A percentile compares a stretch with the other conserved stretches of the same genome.
These are phyloP conservation scores for Fusarium cicatricum DNA, from an alignment of 2,329 filamentous ascomycete genomes.

Conservation along the genomic window DNA sequence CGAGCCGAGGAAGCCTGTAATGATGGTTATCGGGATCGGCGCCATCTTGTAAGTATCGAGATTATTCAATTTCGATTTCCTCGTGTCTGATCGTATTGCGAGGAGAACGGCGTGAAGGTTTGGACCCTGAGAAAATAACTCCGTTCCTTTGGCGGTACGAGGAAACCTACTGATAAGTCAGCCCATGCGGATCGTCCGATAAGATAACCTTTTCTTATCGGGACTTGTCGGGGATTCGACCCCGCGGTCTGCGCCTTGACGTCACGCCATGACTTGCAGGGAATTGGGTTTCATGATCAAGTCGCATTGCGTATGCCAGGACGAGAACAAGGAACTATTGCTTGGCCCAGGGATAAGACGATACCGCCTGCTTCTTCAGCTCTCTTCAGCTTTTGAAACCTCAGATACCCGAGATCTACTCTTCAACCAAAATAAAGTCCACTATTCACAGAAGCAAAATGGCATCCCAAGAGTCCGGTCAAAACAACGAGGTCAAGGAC, in stretches of 20 bases:
- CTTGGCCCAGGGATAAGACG: constrained; percentile 4
- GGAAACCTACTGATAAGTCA: constrained; percentile 25
- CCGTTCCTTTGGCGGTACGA: no score
- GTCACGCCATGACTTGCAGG: constrained; percentile 24
- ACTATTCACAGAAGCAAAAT: constrained; percentile 12
- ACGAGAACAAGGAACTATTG: constrained; percentile 23
- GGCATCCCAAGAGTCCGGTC: constrained; percentile 21
- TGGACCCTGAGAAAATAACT: constrained; percentile 34
- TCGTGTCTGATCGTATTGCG: not conserved
- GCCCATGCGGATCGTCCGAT: constrained; percentile 36
- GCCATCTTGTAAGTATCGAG: constrained; percentile 59
- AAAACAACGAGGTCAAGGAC: constrained; percentile 8
- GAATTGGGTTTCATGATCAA: constrained; percentile 25
- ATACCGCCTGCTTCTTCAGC: constrained; percentile 3
- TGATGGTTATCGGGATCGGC: constrained; percentile 88
- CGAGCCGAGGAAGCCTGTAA: constrained; percentile 95
- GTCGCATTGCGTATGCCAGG: constrained; percentile 38
- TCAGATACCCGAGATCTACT: constrained; percentile 1
- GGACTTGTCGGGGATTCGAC: constrained; percentile 24
- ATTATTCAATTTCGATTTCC: not conserved
- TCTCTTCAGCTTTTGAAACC: not conserved
- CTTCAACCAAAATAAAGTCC: constrained; percentile 9
- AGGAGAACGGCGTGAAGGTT: constrained; percentile 7
- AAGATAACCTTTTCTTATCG: constrained; percentile 40
- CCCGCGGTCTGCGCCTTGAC: constrained; percentile 34